phyloP scores from a whole-genome alignment of 129 eudicot species.

The Logfia minima region DNA sequence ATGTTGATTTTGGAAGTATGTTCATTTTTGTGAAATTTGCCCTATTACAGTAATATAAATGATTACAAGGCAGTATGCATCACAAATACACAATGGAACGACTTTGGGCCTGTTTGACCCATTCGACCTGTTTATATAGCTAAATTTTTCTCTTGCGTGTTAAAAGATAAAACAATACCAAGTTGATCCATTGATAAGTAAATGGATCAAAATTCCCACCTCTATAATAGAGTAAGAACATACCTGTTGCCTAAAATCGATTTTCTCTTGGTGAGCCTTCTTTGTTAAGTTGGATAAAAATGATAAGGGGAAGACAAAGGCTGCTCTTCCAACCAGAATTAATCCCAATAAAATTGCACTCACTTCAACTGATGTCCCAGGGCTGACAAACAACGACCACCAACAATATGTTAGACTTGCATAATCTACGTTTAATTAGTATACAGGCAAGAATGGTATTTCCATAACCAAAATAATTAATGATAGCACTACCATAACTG shows the following conservation, averaged over 20 bases:
- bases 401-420: slow-evolving; percentile 21
- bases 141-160: background rate
- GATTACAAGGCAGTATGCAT: background rate
- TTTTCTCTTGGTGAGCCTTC: slow-evolving; percentile 42
- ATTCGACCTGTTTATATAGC: background rate
- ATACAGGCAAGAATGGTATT: background rate
- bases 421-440: background rate
- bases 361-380: slow-evolving; percentile 51
- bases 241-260: slow-evolving; percentile 62
- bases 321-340: slow-evolving; percentile 64
- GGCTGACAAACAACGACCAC: slow-evolving; percentile 42
- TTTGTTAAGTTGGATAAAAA: slow-evolving; percentile 57
- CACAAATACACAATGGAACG: background rate
- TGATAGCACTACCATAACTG: background rate
- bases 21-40: background rate
- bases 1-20: background rate
- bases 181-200: background rate
- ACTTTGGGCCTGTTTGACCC: background rate
- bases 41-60: background rate
- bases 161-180: slow-evolving; percentile 2
- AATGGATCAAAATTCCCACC: slow-evolving; percentile 1
- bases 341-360: slow-evolving; percentile 55
- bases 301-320: slow-evolving; percentile 71
- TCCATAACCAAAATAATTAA: background rate
- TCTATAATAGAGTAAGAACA: slow-evolving; percentile 21